Conservation (phyloP, 2,329 filamentous ascomycete species). For the Grosmannia serpens region DNA sequence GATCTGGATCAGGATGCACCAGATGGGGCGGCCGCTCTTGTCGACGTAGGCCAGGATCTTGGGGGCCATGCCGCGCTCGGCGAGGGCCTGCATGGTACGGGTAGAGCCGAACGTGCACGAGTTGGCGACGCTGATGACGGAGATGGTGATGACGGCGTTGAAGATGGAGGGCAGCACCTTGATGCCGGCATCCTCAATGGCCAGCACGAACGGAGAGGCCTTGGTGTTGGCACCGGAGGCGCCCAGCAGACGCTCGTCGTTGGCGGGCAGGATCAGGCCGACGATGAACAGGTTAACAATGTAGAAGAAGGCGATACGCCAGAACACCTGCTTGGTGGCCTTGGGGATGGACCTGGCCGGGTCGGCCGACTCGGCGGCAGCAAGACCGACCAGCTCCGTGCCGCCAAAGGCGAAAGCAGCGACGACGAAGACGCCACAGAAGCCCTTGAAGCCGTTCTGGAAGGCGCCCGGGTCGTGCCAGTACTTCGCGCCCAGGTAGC, state of each 20-base stretch:
- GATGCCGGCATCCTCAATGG: slow-evolving; percentile 38
- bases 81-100: slow-evolving; percentile 38
- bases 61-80: slow-evolving; percentile 39
- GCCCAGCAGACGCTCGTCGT: slow-evolving; percentile 27
- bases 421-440: slow-evolving; percentile 38
- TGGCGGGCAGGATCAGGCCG: slow-evolving; percentile 34
- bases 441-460: slow-evolving; percentile 37
- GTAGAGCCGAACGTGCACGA: slow-evolving; percentile 39
- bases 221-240: slow-evolving; percentile 29
- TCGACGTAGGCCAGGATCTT: slow-evolving; percentile 49
- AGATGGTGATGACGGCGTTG: slow-evolving; percentile 40
- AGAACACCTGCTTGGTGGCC: slow-evolving; percentile 43
- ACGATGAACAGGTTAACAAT: slow-evolving; percentile 39
- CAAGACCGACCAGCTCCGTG: slow-evolving; percentile 40
- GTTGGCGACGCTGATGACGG: slow-evolving; percentile 40
- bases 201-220: slow-evolving; percentile 39
- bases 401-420: slow-evolving; percentile 40
- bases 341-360: slow-evolving; percentile 35
- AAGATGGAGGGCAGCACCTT: slow-evolving; percentile 38
- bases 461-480: slow-evolving; percentile 48
- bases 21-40: slow-evolving; percentile 45
- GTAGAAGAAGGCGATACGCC: slow-evolving; percentile 42
- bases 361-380: slow-evolving; percentile 38
- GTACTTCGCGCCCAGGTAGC: slow-evolving; percentile 50
- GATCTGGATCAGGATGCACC: slow-evolving; percentile 40